These are phyloP conservation scores for Umbelopsis isabellina DNA, from an alignment of 192 early-diverging fungal genomes.

Conservation along the genomic window DNA sequence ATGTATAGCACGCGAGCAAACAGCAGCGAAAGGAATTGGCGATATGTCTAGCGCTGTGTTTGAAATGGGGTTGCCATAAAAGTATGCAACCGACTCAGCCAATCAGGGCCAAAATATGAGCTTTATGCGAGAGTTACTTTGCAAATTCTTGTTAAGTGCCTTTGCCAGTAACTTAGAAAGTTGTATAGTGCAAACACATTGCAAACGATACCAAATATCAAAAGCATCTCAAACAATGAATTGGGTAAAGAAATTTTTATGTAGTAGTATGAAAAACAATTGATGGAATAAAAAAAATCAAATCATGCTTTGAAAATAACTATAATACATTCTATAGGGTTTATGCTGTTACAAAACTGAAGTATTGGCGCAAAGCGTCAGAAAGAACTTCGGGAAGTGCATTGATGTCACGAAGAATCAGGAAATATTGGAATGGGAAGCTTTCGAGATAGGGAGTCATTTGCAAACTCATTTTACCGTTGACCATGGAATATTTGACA, in stretches of 20 bases:
- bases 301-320: not conserved
- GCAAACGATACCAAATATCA: not conserved
- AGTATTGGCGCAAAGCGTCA: slow-evolving; percentile 96
- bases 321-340: slow-evolving; percentile 1
- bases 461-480: slow-evolving; percentile 66
- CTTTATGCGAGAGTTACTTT: too few relatives aligned
- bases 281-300: not conserved
- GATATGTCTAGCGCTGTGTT: too few relatives aligned
- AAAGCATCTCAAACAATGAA: not conserved
- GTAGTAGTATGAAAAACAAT: too few relatives aligned
- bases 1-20: not conserved
- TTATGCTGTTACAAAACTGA: slow-evolving; percentile 71
- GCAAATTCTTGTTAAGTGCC: too few relatives aligned
- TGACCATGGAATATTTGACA: slow-evolving; percentile 73
- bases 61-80: too few relatives aligned
- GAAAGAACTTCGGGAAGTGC: slow-evolving; percentile 85
- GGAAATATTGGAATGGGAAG: slow-evolving; percentile 98
- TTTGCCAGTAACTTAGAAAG: too few relatives aligned
- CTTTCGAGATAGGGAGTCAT: slow-evolving; percentile 89
- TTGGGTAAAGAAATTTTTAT: not conserved
- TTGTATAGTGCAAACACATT: too few relatives aligned
- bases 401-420: slow-evolving; percentile 88
- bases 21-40: too few relatives aligned
- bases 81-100: too few relatives aligned
- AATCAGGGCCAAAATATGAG: too few relatives aligned